Base-by-base conservation (phyloP, 345 rosid species). In the Kandelia obovata region DNA sequence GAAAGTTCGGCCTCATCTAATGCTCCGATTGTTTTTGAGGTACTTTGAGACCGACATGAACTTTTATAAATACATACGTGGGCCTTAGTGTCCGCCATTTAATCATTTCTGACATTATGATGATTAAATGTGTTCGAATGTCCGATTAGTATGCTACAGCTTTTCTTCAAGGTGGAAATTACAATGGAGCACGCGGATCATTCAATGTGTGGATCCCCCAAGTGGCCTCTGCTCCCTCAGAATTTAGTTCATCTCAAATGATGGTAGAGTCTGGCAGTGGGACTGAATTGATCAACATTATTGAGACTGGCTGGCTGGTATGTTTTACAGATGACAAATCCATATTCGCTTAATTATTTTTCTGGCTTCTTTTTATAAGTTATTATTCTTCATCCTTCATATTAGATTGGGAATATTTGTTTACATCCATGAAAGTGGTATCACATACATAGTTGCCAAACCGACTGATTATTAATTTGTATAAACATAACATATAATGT, bases 21-120 rank as follows among this genome's bases (percentile, higher is more conserved):
- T n/a, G 5, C 5, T 37, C 15, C 19, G 15, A 1, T 65, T 53
- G 0, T 9, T 57, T 69, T 28, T 37, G 76, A 77, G 73, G 76
- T 77, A 56, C 21, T 16, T 27, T 2, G 37, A 11, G 35, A 17
- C 26, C 7, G 5, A 62, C 17, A n/a, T 37, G 6, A 2, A 11
- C 16, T 39, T 11, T 2, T 7, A 35, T 62, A 7, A 7, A 27
- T 39, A 5, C 16, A 0, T 62, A 13, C 9, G 55, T 5, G 34
- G 6, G 34, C 11, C 2, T 39, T 39, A 2, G 46, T 10, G 10
- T 10, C 46, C 1, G 2, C 46, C 11, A 8, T 39, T 39, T 39
- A 9, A 39, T 4, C 5, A 31, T 31, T 31, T 31, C 34, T 31
- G 6, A 31, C 34, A 31, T 39, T 1, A 2, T 39, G 46, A 39